Base-by-base conservation (phyloP, 2,329 filamentous ascomycete species). In the Tolypocladium guangdongense region DNA sequence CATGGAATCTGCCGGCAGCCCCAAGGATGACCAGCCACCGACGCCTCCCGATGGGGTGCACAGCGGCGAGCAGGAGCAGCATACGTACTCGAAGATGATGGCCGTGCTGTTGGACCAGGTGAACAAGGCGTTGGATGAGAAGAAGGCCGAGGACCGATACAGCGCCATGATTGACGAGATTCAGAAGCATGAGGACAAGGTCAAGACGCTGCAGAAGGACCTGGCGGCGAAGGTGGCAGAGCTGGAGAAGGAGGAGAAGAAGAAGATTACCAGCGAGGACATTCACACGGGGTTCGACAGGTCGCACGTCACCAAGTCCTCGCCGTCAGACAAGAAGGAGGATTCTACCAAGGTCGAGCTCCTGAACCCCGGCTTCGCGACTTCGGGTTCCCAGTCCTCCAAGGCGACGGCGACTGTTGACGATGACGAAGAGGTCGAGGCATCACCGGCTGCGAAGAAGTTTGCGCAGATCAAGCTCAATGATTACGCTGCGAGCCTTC, bases 51-150 rank as follows among this genome's bases (percentile, higher is more conserved):
- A 84, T 59, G 90, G 88, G 48, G 86, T 96, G 32, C 86, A 95
- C 65, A 78, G 79, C 43, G 78, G 89, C 52, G 83, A 86, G 61
- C 81, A 87, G 67, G 83, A 78, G 64, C 82, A 88, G 62, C 89
- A 88, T 0, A 87, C 85, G 16, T 99, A 96, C 66, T 93, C 90
- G 39, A 90, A 95, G 75, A 99, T 99, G 93, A 91, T 99, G 87
- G 88, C 88, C n/a, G 83, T 86, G n/a, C 71, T 99, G 62, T 80
- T 97, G 22, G 93, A 99, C 64, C 88, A 95, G 70, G 90, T 97
- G 43, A 96, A 96, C 63, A 78, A 82, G 70, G 83, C 88, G 50
- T 77, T 96, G 37, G 88, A 91, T 53, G 87, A 90, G 65, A 87
- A 87, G 69, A 83, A 86, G 56, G 77, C 80, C 0, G 77, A 80